Evolutionary conservation across 108 stramenopile species (phyloP).

Genomic region (Cyclotella baltica): DNA sequence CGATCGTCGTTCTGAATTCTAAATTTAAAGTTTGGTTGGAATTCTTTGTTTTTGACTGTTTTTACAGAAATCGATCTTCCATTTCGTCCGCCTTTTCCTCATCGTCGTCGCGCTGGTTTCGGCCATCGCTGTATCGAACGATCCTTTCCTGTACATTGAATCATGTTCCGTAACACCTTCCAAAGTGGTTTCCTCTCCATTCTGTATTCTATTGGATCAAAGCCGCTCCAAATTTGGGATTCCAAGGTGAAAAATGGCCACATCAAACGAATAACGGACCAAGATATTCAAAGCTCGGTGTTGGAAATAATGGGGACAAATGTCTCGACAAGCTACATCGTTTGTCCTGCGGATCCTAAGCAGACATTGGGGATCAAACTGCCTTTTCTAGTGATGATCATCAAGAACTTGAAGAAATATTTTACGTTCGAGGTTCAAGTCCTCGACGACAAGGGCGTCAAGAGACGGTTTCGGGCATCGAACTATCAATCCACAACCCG

Average conservation of each 20-base stretch:
- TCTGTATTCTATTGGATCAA: constrained; percentile 92
- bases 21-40: neutral
- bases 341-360: constrained; percentile 87
- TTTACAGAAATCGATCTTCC: neutral
- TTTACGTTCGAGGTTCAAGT: constrained; percentile 96
- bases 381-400: constrained; percentile 93
- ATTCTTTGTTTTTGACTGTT: neutral
- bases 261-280: constrained; percentile 94
- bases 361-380: constrained; percentile 92
- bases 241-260: constrained; percentile 90
- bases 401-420: constrained; percentile 96
- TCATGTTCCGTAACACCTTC: constrained; percentile 93
- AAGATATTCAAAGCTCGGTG: constrained; percentile 92
- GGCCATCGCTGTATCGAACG: neutral
- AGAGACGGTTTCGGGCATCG: constrained; percentile 89
- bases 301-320: constrained; percentile 94
- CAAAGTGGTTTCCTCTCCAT: constrained; percentile 94
- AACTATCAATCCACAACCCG: constrained; percentile 93
- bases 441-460: constrained; percentile 90
- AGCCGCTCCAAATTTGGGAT: constrained; percentile 93
- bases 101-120: too few species aligned
- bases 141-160: neutral
- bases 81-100: too few species aligned
- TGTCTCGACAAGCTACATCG: constrained; percentile 92
- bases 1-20: too few species aligned